Conservation (phyloP, 108 stramenopile genomes). For the Fistulifera pelliculosa region DNA sequence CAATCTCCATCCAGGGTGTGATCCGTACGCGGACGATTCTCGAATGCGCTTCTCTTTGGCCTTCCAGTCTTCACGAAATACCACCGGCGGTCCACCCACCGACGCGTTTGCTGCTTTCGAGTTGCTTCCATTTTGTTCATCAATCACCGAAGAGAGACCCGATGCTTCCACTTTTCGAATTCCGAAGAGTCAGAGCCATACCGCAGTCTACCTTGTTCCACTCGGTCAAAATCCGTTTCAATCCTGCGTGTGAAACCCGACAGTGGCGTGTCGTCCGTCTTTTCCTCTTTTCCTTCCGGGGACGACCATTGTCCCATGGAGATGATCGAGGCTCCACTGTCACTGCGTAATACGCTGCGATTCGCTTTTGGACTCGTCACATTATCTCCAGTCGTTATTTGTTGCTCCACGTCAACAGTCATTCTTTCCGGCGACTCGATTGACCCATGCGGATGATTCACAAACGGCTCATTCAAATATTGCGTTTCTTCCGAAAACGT, state of each 20-base stretch:
- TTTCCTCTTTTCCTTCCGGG: slow-evolving; percentile 1
- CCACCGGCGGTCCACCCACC: slow-evolving; percentile 59
- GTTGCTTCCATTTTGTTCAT: neutral
- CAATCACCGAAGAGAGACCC: neutral
- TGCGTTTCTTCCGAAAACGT: slow-evolving; percentile 8
- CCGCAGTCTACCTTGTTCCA: neutral
- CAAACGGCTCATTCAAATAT: slow-evolving; percentile 4
- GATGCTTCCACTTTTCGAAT: neutral
- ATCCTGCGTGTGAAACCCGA: neutral
- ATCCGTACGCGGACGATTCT: slow-evolving; percentile 66
- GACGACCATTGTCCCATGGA: slow-evolving; percentile 21
- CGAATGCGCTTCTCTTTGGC: slow-evolving; percentile 83
- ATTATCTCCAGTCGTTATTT: neutral
- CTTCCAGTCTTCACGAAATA: slow-evolving; percentile 92
- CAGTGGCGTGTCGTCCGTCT: neutral
- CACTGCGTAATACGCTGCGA: neutral
- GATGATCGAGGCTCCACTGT: neutral
- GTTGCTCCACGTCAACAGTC: neutral
- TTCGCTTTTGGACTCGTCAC: neutral
- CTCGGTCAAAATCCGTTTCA: neutral
- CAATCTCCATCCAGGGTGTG: slow-evolving; percentile 84
- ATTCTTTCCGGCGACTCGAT: neutral
- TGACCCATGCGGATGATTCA: neutral
- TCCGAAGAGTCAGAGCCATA: slow-evolving; percentile 1
- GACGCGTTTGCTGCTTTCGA: slow-evolving; percentile 6